Conservation (phyloP, 306 rosid species). For the Sphenostylis stenocarpa region DNA sequence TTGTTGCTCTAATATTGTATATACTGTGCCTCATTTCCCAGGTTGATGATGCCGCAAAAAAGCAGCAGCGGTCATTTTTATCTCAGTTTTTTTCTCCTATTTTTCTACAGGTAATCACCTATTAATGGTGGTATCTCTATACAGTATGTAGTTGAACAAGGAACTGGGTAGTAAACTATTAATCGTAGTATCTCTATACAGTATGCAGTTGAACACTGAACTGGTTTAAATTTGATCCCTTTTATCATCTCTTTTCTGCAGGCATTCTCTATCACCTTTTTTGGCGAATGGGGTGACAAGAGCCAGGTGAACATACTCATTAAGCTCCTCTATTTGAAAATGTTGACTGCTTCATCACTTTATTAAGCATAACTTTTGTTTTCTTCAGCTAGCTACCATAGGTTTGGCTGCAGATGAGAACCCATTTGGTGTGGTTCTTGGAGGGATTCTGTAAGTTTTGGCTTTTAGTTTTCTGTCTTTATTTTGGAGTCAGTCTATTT, state of each 20-base stretch:
- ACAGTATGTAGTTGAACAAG: slow-evolving; percentile 6
- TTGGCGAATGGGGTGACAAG: slow-evolving; percentile 99
- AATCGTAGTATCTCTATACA: neutral
- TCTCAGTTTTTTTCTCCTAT: slow-evolving; percentile 79
- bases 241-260: slow-evolving; percentile 38
- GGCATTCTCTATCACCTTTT: slow-evolving; percentile 94
- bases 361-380: slow-evolving; percentile 23
- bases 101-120: slow-evolving; percentile 50
- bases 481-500: neutral
- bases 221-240: slow-evolving; percentile 21
- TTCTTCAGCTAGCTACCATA: slow-evolving; percentile 83
- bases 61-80: slow-evolving; percentile 57
- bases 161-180: slow-evolving; percentile 45
- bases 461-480: slow-evolving; percentile 9
- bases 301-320: slow-evolving; percentile 75
- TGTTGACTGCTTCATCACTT: slow-evolving; percentile 11
- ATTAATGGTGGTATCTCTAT: neutral
- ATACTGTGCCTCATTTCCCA: slow-evolving; percentile 27
- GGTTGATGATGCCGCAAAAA: slow-evolving; percentile 71
- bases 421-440: slow-evolving; percentile 91
- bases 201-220: slow-evolving; percentile 11
- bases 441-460: slow-evolving; percentile 83
- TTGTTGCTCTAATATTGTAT: slow-evolving; percentile 15
- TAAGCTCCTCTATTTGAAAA: slow-evolving; percentile 9
- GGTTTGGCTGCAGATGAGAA: slow-evolving; percentile 96